These are phyloP conservation scores for Speleostelium caveatum DNA, from an alignment of 78 protist genomes.

Conservation along the genomic window DNA sequence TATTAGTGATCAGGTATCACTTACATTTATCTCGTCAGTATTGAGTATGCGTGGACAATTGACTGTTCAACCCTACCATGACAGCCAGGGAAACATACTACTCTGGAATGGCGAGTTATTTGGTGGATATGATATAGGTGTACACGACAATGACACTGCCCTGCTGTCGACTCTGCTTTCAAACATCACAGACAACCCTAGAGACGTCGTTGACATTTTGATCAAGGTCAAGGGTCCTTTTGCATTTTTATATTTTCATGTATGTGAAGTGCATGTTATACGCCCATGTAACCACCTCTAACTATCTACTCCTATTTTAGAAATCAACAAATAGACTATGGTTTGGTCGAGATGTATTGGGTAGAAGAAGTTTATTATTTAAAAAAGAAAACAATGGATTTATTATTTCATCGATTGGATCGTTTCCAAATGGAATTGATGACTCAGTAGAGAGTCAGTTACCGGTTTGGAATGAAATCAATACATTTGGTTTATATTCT, in stretches of 20 bases:
- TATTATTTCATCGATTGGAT: constrained; percentile 58
- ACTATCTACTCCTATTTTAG: too few species aligned
- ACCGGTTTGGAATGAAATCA: constrained; percentile 62
- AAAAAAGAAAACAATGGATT: constrained; percentile 21
- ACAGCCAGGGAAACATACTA: constrained; percentile 25
- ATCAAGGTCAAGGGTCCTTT: constrained; percentile 55
- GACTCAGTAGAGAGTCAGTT: background rate
- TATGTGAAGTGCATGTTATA: too few species aligned
- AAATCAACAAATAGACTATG: constrained; percentile 14
- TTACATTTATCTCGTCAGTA: constrained; percentile 33
- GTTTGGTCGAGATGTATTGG: constrained; percentile 77
- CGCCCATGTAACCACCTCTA: too few species aligned
- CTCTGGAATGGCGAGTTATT: constrained; percentile 79
- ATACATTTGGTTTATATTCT: constrained; percentile 68
- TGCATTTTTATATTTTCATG: constrained; percentile 68
- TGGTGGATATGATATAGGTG: constrained; percentile 74
- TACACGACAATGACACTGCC: constrained; percentile 47
- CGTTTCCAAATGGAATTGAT: constrained; percentile 51
- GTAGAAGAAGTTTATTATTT: constrained; percentile 53
- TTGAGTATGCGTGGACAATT: constrained; percentile 34
- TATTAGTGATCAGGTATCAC: background rate
- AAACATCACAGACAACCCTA: background rate
- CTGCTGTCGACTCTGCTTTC: background rate
- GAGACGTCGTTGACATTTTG: background rate
- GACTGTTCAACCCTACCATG: constrained; percentile 44